Conservation (phyloP, 352 stramenopile genomes). For the Phytophthora foliorum region DNA sequence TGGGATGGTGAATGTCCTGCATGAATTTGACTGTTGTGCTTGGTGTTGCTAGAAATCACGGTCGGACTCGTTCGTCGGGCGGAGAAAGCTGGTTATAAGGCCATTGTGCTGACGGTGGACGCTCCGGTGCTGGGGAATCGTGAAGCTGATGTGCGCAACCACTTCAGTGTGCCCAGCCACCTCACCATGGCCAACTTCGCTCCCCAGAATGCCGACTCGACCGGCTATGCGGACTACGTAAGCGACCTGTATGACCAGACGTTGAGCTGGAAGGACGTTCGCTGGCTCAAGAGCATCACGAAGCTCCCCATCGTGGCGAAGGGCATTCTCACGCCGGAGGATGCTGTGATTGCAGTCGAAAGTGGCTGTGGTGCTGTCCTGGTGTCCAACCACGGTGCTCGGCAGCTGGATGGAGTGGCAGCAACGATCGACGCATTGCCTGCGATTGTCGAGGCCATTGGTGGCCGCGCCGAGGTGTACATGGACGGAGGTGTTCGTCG, state of each 20-base stretch:
- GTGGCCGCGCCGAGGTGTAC: slow-evolving; percentile 87
- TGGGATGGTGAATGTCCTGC: not conserved
- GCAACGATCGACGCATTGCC: slow-evolving; percentile 93
- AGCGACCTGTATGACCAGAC: slow-evolving; percentile 94
- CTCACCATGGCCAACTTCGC: slow-evolving; percentile 50
- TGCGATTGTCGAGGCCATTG: slow-evolving; percentile 88
- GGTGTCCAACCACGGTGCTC: slow-evolving; percentile 95
- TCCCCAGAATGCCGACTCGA: slow-evolving; percentile 28
- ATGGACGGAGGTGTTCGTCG: slow-evolving; percentile 95
- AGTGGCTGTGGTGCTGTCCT: slow-evolving; percentile 93
- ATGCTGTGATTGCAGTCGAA: slow-evolving; percentile 91
- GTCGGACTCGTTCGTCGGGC: slow-evolving; percentile 89
- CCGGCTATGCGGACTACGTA: slow-evolving; percentile 45
- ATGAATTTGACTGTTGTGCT: slow-evolving; percentile 1
- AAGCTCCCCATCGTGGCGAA: slow-evolving; percentile 93
- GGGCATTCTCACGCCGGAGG: slow-evolving; percentile 93
- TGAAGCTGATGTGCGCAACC: slow-evolving; percentile 95
- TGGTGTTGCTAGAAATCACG: slow-evolving; percentile 88
- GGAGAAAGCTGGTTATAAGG: slow-evolving; percentile 94
- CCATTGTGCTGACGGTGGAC: slow-evolving; percentile 95
- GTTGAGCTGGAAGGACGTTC: slow-evolving; percentile 94
- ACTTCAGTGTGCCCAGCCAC: slow-evolving; percentile 84
- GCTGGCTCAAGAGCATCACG: slow-evolving; percentile 92
- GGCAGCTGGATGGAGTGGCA: slow-evolving; percentile 91
- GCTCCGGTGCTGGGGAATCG: slow-evolving; percentile 96